Percentiles rank a stretch among this genome's conserved stretches.
Evolutionary conservation across 768 basidiomycete species (phyloP).

Genomic region (Mycena sanguinolenta): DNA sequence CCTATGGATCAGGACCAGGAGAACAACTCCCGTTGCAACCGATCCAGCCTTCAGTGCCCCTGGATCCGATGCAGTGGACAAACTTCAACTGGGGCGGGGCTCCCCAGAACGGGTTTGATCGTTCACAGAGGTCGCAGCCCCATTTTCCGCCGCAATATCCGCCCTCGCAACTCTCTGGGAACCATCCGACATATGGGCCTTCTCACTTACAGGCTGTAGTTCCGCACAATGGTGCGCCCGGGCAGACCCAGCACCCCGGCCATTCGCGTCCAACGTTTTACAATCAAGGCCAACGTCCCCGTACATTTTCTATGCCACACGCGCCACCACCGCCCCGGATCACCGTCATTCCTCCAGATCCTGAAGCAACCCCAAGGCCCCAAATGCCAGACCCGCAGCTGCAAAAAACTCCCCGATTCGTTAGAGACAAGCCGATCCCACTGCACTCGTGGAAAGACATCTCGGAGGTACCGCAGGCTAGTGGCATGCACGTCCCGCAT

Average conservation of each 20-base stretch:
- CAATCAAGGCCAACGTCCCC: background rate
- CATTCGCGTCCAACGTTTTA: background rate
- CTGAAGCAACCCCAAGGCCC: too few species aligned
- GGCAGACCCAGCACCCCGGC: background rate
- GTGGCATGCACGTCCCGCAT: conserved; percentile 7
- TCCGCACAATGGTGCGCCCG: background rate
- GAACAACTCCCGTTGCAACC: conserved; percentile 4
- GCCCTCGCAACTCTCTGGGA: background rate
- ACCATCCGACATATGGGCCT: background rate
- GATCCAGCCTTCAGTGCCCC: conserved; percentile 11
- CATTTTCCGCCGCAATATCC: background rate
- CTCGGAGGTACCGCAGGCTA: conserved; percentile 12
- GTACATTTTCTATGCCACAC: background rate
- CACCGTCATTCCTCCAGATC: background rate
- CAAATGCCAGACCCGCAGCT: conserved; percentile 3
- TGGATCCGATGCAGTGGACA: background rate
- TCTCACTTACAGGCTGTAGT: background rate
- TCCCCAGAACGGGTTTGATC: background rate
- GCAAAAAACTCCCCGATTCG: background rate
- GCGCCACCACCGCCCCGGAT: background rate
- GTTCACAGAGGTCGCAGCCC: background rate
- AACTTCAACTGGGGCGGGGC: background rate
- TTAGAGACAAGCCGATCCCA: background rate
- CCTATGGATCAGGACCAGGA: background rate
- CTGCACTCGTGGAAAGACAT: conserved; percentile 10